Base-by-base conservation (phyloP, 768 basidiomycete genomes). In the Leccinum variicolor region DNA sequence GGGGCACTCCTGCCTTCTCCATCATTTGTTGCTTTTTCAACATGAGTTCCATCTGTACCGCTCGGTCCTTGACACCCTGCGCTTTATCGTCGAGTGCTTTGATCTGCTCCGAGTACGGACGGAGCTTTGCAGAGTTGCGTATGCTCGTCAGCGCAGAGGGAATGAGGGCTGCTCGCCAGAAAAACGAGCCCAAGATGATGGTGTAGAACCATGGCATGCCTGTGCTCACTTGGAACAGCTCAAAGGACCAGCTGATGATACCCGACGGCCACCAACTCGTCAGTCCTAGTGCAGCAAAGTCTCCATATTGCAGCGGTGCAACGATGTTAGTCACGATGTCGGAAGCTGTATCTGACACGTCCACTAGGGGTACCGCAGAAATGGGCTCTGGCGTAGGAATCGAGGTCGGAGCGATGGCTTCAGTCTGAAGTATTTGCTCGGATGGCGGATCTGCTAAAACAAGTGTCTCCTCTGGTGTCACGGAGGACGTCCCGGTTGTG, bases 201-300 rank as follows among this genome's bases (percentile, higher is more conserved):
- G 91, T 88, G 79, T 85, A 84, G 76, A 90, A 90, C 92, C 93
- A 94, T 0, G 89, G 86, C 58, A 93, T 72, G 36, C 85, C 86
- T 0, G 84, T 83, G 50, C 77, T 72, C 52, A 92, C 85, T 61
- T 92, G 84, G 53, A 91, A 70, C 50, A 84, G 60, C 69, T 93
- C 90, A 50, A 90, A 75, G 17, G 82, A 74, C 80, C 81, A 84
- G 45, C 81, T 78, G 19, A 84, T 74, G 33, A 87, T 62, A 0
- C 88, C 89, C 0, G 84, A 81, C 3, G 90, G 90, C 49, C 81
- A 89, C 82, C 84, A 89, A 17, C 76, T 69, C 15, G 78, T 73
- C 3, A 92, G 73, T 3, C 87, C 90, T 39, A 90, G 77, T 4
- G 83, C 80, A 15, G 85, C 82, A 39, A 92, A 76, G 72, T 90